Evolutionary conservation across 352 stramenopile genomes (phyloP), one percentile per base, ranked within the genome.

Genomic region (Globisporangium heterothallicum): DNA sequence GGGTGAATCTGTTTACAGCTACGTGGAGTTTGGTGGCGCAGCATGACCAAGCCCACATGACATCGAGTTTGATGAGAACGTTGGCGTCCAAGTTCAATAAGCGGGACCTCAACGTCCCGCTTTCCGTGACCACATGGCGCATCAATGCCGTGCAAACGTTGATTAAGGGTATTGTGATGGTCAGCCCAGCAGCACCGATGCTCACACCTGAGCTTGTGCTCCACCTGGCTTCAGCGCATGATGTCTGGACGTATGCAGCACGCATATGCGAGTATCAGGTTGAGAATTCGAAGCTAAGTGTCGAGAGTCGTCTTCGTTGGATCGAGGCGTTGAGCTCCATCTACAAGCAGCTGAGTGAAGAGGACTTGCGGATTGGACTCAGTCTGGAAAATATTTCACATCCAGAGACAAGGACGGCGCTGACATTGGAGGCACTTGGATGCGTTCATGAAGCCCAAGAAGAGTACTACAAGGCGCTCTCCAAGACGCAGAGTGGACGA

Each of bases 11-110:
- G 46, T 95, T 94, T 26, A 64, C 50, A 14, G 71, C 70, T n/a
- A 60, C 68, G 9, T 92, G 81, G 81, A 26, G 44, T 9, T 53
- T 83, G 19, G 42, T 92, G 6, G 55, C 65, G 36, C 38, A 63
- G n/a, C 52, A 56, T 4, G 75, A 88, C 10, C 78, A 92, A 59
- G 56, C 58, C 1, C 72, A 86, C 13, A 58, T 86, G 36, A 72
- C 77, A 8, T 50, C 73, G 8, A 79, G 80, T 53, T 49, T 95
- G 25, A 60, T 86, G 44, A 92, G 87, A 55, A 76, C 89, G 42
- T 52, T 96, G 9, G 84, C 86, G 41, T 91, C 80, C 26, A 91
- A 91, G 56, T 95, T 92, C 66, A 90, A 94, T 58, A 88, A 91
- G 38, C 81, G 84, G 18, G 82, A 96, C 44, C 59, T 96, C 0